Evolutionary conservation across 768 basidiomycete genomes (phyloP).

Genomic region (Russula abietina): DNA sequence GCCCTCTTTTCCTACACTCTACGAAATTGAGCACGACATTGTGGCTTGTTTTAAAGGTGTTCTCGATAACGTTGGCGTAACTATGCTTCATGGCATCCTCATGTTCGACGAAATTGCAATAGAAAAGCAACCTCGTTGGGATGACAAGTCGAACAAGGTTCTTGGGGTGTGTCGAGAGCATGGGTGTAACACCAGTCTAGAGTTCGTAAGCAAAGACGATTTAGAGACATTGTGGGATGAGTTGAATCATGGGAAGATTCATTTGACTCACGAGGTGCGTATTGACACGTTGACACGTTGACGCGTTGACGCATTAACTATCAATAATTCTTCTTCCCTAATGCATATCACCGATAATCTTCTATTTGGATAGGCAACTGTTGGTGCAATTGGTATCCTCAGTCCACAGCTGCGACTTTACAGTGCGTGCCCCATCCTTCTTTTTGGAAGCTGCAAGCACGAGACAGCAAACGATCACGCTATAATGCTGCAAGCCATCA

Average conservation of each 20-base stretch:
- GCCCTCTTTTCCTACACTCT: background rate
- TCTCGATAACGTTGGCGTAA: background rate
- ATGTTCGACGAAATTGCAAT: slow-evolving; percentile 2
- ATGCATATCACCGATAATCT: no score
- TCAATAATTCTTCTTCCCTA: no score
- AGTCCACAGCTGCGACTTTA: background rate
- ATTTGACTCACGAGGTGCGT: slow-evolving; percentile 1
- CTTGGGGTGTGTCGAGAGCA: slow-evolving; percentile 9
- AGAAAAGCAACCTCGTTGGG: background rate
- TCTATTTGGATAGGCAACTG: slow-evolving; percentile 7
- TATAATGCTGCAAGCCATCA: background rate
- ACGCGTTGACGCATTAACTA: no score
- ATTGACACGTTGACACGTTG: no score
- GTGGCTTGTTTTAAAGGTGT: background rate
- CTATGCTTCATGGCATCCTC: background rate
- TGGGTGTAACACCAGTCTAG: background rate
- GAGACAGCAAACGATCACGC: background rate
- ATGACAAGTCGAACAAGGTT: slow-evolving; percentile 1
- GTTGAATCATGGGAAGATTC: background rate
- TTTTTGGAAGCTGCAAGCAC: slow-evolving; percentile 2
- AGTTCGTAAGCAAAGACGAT: background rate
- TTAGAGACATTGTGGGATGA: background rate
- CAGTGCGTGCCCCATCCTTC: background rate
- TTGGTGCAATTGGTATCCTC: slow-evolving; percentile 1
- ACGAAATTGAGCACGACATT: background rate